These are phyloP conservation scores for Xylaria acuta DNA, from an alignment of 495 filamentous ascomycete species.

Conservation along the genomic window DNA sequence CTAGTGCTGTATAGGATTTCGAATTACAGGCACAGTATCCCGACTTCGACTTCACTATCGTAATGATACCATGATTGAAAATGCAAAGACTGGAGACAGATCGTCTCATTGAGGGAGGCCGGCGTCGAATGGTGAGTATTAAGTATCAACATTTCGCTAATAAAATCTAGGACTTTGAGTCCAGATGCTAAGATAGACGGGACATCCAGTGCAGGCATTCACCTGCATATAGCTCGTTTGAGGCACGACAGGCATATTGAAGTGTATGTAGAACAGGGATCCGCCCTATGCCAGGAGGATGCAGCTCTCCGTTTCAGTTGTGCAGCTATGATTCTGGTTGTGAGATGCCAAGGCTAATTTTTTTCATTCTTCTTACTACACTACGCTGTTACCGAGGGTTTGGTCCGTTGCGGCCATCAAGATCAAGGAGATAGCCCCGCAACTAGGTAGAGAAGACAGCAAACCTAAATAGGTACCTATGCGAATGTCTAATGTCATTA, in stretches of 20 bases:
- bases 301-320: slow-evolving; percentile 17
- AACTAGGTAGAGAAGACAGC: background rate
- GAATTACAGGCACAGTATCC: background rate
- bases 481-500: background rate
- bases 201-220: background rate
- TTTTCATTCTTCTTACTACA: background rate
- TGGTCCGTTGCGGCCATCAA: background rate
- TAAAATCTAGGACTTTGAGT: slow-evolving; percentile 14
- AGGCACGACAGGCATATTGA: slow-evolving; percentile 10
- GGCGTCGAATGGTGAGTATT: slow-evolving; percentile 7
- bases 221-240: slow-evolving; percentile 20
- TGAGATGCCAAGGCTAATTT: background rate
- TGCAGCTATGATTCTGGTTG: background rate
- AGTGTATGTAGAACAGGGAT: slow-evolving; percentile 1
- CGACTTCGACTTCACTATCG: background rate
- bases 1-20: background rate
- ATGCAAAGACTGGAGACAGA: background rate
- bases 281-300: background rate
- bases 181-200: background rate
- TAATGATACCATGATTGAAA: background rate
- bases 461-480: background rate
- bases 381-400: background rate
- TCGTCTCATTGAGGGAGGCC: background rate
- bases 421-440: background rate
- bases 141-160: background rate